phyloP scores from a whole-genome alignment of 306 rosid species.

The Medicago truncatula region DNA sequence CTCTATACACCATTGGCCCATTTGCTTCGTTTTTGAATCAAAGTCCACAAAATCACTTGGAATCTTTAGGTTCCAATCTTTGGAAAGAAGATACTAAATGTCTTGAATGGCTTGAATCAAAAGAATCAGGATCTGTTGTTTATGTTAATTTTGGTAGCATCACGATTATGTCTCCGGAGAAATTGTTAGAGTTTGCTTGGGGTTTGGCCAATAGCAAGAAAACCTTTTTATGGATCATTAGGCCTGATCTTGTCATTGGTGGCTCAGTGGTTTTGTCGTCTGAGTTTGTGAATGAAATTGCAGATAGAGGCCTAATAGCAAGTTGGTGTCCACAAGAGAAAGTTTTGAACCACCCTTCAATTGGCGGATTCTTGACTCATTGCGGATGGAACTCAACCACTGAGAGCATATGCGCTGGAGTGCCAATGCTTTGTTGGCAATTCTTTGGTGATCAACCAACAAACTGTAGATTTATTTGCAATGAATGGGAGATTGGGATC shows the following conservation, averaged over 20 bases:
- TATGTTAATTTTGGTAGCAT: constrained; percentile 42
- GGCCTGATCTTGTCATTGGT: constrained; percentile 36
- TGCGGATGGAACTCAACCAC: constrained; percentile 41
- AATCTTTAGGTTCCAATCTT: constrained; percentile 12
- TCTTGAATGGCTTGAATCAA: constrained; percentile 32
- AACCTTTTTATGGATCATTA: constrained; percentile 40
- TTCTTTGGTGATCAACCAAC: constrained; percentile 23
- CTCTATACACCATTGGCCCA: not conserved
- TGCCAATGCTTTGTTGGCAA: constrained; percentile 44
- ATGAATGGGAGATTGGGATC: constrained; percentile 35
- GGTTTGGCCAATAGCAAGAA: constrained; percentile 40
- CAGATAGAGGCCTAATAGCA: constrained; percentile 31
- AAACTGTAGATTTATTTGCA: constrained; percentile 35
- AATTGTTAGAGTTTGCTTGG: constrained; percentile 32
- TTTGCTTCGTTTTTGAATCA: constrained; percentile 16
- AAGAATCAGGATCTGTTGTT: not conserved
- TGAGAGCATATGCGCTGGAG: constrained; percentile 39
- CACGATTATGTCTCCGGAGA: not conserved
- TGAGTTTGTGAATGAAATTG: constrained; percentile 33
- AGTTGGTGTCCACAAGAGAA: constrained; percentile 42
- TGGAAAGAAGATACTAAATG: constrained; percentile 35
- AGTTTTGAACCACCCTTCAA: constrained; percentile 38
- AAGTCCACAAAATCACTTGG: not conserved
- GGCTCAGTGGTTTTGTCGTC: not conserved
- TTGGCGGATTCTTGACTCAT: constrained; percentile 40